A percentile compares a stretch with the other conserved stretches of the same genome.
These are phyloP conservation scores for Akanthomyces dipterigenus DNA, from an alignment of 2,329 filamentous ascomycete genomes.

Conservation along the genomic window DNA sequence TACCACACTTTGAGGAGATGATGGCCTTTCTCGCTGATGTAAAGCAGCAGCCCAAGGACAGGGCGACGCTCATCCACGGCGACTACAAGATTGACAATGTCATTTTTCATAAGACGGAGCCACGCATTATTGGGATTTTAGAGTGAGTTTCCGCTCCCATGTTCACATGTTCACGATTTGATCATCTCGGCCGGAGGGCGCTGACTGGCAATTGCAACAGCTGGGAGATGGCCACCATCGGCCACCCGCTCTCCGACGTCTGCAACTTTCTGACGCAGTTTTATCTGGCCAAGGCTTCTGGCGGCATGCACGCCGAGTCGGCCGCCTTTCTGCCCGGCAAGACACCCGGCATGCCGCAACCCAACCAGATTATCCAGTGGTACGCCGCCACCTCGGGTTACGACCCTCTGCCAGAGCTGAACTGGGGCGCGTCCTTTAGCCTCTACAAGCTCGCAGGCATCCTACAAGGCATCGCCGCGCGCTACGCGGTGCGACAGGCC, in stretches of 20 bases:
- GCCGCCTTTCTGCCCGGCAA: conserved; percentile 53
- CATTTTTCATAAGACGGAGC: conserved; percentile 82
- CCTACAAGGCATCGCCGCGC: conserved; percentile 84
- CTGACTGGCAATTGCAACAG: conserved; percentile 26
- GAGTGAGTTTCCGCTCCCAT: conserved; percentile 60
- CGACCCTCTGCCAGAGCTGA: conserved; percentile 55
- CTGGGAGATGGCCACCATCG: conserved; percentile 98
- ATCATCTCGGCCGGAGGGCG: no score
- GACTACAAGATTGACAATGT: conserved; percentile 95
- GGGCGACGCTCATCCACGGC: conserved; percentile 77
- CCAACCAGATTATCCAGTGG: conserved; percentile 35
- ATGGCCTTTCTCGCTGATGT: conserved; percentile 69
- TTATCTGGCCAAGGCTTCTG: conserved; percentile 21
- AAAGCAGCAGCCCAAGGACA: conserved; percentile 65
- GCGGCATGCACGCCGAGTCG: conserved; percentile 20
- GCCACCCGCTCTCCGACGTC: conserved; percentile 89
- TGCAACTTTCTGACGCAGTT: conserved; percentile 60
- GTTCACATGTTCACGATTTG: not conserved
- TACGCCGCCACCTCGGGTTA: conserved; percentile 54
- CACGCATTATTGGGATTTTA: conserved; percentile 82
- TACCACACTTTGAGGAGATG: conserved; percentile 79
- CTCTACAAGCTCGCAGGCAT: conserved; percentile 56
- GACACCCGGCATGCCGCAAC: conserved; percentile 55
- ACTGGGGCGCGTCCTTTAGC: conserved; percentile 56
- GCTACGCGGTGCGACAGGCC: conserved; percentile 78